Evolutionary conservation across 2,329 filamentous ascomycete genomes (phyloP).

Genomic region (Fusarium lateritium): DNA sequence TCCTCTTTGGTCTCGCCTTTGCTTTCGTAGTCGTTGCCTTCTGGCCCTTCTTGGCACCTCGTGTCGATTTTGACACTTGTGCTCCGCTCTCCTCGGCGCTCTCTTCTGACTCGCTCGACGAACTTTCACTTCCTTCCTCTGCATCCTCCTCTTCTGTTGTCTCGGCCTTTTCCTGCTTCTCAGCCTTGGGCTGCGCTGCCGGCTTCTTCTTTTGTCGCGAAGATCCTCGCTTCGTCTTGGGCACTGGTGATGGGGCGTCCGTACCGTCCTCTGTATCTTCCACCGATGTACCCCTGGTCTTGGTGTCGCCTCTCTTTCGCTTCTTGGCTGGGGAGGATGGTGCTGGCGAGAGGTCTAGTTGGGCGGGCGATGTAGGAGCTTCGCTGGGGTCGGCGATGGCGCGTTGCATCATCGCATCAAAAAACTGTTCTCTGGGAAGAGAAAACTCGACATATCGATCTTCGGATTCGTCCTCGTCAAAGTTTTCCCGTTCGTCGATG

Average conservation of each 20-base stretch:
- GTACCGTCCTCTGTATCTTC: constrained; percentile 65
- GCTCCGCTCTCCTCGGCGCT: constrained; percentile 57
- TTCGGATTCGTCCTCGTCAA: constrained; percentile 71
- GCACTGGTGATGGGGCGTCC: constrained; percentile 55
- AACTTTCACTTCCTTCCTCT: constrained; percentile 56
- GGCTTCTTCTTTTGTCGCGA: constrained; percentile 61
- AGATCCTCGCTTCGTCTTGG: constrained; percentile 59
- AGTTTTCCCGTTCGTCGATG: constrained; percentile 87
- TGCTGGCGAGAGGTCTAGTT: constrained; percentile 58
- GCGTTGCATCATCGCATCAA: constrained; percentile 63
- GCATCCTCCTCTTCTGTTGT: constrained; percentile 54
- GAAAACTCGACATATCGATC: constrained; percentile 77
- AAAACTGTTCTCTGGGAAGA: constrained; percentile 66
- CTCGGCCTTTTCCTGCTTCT: constrained; percentile 56
- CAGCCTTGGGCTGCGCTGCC: constrained; percentile 59
- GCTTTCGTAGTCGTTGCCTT: constrained; percentile 38
- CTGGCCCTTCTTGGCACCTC: constrained; percentile 56
- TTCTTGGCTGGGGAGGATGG: constrained; percentile 57
- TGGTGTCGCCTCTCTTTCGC: constrained; percentile 61
- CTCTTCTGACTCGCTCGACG: constrained; percentile 54
- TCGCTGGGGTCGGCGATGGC: constrained; percentile 63
- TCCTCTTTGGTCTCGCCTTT: constrained; percentile 54
- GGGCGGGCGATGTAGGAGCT: constrained; percentile 62
- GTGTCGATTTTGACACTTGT: constrained; percentile 56
- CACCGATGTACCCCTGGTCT: constrained; percentile 60